Percentiles rank a stretch among this genome's conserved stretches.
These are phyloP conservation scores for Metschnikowia picachoensis DNA, from an alignment of 805 yeast genomes.

Conservation along the genomic window DNA sequence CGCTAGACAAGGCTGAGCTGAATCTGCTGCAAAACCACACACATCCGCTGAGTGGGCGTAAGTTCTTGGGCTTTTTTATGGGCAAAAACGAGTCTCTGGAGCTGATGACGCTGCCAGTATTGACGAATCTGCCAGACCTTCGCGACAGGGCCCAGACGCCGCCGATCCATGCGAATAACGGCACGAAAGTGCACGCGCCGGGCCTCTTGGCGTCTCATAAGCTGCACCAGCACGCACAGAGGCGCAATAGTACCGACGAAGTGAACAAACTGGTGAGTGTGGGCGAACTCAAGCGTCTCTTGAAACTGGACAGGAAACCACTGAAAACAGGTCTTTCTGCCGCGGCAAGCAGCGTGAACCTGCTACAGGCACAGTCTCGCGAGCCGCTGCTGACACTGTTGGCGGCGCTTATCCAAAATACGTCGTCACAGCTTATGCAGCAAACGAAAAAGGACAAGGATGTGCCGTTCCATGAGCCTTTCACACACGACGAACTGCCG, in stretches of 20 bases:
- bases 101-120: slow-evolving; percentile 32
- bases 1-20: slow-evolving; percentile 22
- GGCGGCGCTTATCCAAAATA: slow-evolving; percentile 18
- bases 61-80: slow-evolving; percentile 38
- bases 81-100: slow-evolving; percentile 41
- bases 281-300: slow-evolving; percentile 70
- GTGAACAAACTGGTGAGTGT: slow-evolving; percentile 46
- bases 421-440: slow-evolving; percentile 20
- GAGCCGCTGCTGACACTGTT: slow-evolving; percentile 18
- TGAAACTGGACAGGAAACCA: slow-evolving; percentile 50
- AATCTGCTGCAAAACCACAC: slow-evolving; percentile 18
- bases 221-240: slow-evolving; percentile 10
- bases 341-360: neutral
- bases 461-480: slow-evolving; percentile 15
- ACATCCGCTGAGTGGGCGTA: slow-evolving; percentile 6
- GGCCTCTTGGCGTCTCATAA: slow-evolving; percentile 9
- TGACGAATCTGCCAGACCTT: slow-evolving; percentile 31
- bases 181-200: slow-evolving; percentile 7
- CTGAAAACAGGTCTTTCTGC: slow-evolving; percentile 11
- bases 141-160: slow-evolving; percentile 8
- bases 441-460: slow-evolving; percentile 17
- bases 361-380: slow-evolving; percentile 2
- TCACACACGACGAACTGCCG: slow-evolving; percentile 22
- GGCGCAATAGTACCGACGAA: slow-evolving; percentile 8
- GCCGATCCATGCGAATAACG: slow-evolving; percentile 1